Conservation (phyloP, 2,329 filamentous ascomycete genomes). For the Nemania sp. region DNA sequence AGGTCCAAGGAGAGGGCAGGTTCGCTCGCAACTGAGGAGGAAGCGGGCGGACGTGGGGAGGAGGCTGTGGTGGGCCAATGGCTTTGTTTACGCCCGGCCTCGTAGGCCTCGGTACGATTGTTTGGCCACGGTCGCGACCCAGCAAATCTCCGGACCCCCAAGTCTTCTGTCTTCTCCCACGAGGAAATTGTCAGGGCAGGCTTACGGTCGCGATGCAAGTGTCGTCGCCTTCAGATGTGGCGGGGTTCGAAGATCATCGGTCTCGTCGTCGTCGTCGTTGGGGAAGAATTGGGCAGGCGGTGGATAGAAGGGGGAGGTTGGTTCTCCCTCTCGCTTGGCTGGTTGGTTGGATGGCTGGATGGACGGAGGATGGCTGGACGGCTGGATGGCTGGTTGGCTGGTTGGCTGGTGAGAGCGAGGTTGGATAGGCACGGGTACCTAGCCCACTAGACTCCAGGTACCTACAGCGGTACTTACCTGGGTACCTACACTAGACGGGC, state of each 20-base stretch:
- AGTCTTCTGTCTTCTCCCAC: no score
- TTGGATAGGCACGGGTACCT: neutral
- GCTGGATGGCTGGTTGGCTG: slow-evolving; percentile 30
- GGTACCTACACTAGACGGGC: no score
- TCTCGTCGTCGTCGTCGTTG: slow-evolving; percentile 30
- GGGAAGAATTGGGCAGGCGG: slow-evolving; percentile 32
- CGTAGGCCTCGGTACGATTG: slow-evolving; percentile 29
- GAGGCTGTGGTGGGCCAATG: slow-evolving; percentile 31
- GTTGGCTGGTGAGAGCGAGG: slow-evolving; percentile 8
- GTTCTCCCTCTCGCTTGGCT: slow-evolving; percentile 33
- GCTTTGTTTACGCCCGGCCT: slow-evolving; percentile 39
- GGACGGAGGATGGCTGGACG: slow-evolving; percentile 30
- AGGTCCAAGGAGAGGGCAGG: slow-evolving; percentile 14
- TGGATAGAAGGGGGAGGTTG: slow-evolving; percentile 29
- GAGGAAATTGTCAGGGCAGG: slow-evolving; percentile 14
- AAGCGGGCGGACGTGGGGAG: slow-evolving; percentile 28
- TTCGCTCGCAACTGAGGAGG: slow-evolving; percentile 7
- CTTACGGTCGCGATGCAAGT: slow-evolving; percentile 37
- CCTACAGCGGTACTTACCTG: no score
- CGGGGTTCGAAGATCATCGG: slow-evolving; percentile 36
- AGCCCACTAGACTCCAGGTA: no score
- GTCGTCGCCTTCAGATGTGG: slow-evolving; percentile 33
- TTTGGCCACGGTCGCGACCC: slow-evolving; percentile 4
- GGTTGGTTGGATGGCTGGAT: slow-evolving; percentile 9
- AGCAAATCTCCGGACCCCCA: neutral